Evolutionary conservation across 108 stramenopile species (phyloP).

Genomic region (Tribonema minus): DNA sequence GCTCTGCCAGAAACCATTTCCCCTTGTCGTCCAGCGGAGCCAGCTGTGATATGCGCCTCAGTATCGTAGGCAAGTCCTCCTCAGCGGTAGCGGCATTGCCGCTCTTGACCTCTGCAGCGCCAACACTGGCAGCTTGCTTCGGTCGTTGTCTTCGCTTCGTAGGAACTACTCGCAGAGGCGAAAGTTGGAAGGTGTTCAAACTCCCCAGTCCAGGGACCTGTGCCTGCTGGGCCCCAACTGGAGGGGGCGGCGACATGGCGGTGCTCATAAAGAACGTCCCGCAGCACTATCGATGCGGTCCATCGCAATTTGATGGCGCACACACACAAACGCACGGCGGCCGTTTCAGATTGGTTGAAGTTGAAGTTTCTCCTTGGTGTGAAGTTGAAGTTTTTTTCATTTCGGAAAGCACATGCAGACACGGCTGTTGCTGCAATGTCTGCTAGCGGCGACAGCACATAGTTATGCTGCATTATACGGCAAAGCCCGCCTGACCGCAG

Average conservation of each 20-base stretch:
- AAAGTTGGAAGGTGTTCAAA: not conserved
- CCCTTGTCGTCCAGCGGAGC: constrained; percentile 7
- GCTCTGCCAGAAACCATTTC: constrained; percentile 10
- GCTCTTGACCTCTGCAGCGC: not conserved
- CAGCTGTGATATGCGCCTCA: not conserved
- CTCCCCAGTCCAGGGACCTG: too few relatives aligned
- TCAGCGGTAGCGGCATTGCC: not conserved
- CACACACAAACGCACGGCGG: too few relatives aligned
- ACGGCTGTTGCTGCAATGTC: not conserved
- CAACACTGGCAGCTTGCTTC: not conserved
- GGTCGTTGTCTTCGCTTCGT: not conserved
- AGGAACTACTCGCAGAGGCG: not conserved
- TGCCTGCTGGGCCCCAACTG: too few relatives aligned
- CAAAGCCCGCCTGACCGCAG: too few relatives aligned
- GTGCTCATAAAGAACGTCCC: too few relatives aligned
- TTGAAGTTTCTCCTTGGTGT: too few relatives aligned
- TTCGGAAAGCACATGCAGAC: not conserved
- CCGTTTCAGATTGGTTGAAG: not conserved
- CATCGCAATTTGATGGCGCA: too few relatives aligned
- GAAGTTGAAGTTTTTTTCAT: too few relatives aligned
- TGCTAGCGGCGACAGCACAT: too few relatives aligned
- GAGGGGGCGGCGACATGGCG: too few relatives aligned
- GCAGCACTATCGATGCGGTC: too few relatives aligned
- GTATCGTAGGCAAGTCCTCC: not conserved
- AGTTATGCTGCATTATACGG: too few relatives aligned